Percentiles rank a stretch among this genome's conserved stretches.
These are phyloP conservation scores for Echeveria elegans DNA, from an alignment of 164 flowering plant species.

Conservation along the genomic window DNA sequence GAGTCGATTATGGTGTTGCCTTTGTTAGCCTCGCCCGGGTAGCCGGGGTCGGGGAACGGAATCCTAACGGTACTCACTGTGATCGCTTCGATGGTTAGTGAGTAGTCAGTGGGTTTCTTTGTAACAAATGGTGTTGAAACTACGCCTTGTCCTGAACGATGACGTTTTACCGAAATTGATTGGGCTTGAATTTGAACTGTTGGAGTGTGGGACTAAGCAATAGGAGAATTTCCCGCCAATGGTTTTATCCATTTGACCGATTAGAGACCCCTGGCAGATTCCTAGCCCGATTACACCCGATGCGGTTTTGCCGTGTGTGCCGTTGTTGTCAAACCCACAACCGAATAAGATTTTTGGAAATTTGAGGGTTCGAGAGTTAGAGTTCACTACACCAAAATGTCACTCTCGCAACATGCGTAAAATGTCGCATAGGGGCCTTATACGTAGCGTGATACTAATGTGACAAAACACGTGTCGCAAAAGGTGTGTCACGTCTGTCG, in stretches of 20 bases:
- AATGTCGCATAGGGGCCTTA: too few species aligned
- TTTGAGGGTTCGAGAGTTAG: constrained; percentile 20
- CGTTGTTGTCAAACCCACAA: constrained; percentile 38
- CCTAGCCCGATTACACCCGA: constrained; percentile 59
- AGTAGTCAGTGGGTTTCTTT: constrained; percentile 21
- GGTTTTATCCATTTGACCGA: constrained; percentile 23
- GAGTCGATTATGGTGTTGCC: too few species aligned
- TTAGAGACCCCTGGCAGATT: constrained; percentile 31
- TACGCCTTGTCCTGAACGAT: constrained; percentile 20
- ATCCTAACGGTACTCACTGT: constrained; percentile 15
- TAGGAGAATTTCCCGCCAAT: constrained; percentile 49
- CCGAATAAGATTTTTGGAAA: constrained; percentile 27
- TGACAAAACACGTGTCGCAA: too few species aligned
- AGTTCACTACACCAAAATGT: too few species aligned
- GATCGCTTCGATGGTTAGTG: constrained; percentile 27
- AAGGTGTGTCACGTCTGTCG: too few species aligned
- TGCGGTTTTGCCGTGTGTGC: constrained; percentile 17
- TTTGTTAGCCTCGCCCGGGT: too few species aligned
- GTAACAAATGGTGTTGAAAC: constrained; percentile 30
- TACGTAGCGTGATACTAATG: too few species aligned
- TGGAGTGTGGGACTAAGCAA: constrained; percentile 30
- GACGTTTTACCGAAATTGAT: constrained; percentile 37
- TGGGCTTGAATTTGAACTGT: constrained; percentile 11
- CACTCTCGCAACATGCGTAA: too few species aligned
- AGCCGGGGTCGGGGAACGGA: too few species aligned